Percentiles rank a stretch among this genome's conserved stretches.
These are phyloP conservation scores for Aspergillus pseudoterreus DNA, from an alignment of 2,329 filamentous ascomycete species.

Conservation along the genomic window DNA sequence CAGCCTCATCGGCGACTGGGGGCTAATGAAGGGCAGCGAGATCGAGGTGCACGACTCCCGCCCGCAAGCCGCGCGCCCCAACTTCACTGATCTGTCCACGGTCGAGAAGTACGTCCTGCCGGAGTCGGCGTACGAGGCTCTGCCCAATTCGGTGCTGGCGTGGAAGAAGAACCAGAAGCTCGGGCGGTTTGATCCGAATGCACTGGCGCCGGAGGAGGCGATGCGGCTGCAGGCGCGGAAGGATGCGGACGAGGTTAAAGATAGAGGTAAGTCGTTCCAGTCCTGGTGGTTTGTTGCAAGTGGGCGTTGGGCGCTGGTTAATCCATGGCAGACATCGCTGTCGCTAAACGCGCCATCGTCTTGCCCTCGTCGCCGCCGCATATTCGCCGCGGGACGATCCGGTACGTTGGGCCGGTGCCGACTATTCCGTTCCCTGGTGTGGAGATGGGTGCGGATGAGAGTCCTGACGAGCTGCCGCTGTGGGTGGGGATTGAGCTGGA, in stretches of 20 bases:
- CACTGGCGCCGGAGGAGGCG: slow-evolving; percentile 68
- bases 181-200: slow-evolving; percentile 90
- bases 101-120: slow-evolving; percentile 91
- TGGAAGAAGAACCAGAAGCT: slow-evolving; percentile 96
- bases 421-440: slow-evolving; percentile 34
- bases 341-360: slow-evolving; percentile 42
- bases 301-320: not conserved
- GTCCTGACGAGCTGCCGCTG: slow-evolving; percentile 26
- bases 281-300: not conserved
- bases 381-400: slow-evolving; percentile 41
- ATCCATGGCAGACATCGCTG: slow-evolving; percentile 35
- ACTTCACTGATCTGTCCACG: slow-evolving; percentile 74
- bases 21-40: slow-evolving; percentile 39
- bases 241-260: slow-evolving; percentile 57
- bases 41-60: slow-evolving; percentile 65
- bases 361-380: slow-evolving; percentile 42
- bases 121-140: slow-evolving; percentile 77
- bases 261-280: slow-evolving; percentile 52
- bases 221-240: slow-evolving; percentile 65
- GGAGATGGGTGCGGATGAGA: slow-evolving; percentile 16
- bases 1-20: slow-evolving; percentile 53
- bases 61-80: slow-evolving; percentile 68
- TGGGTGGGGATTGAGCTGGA: slow-evolving; percentile 62
- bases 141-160: slow-evolving; percentile 81
- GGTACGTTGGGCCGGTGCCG: slow-evolving; percentile 40